Evolutionary conservation across 257 asterid genomes (phyloP).

Genomic region (Mentha longifolia): DNA sequence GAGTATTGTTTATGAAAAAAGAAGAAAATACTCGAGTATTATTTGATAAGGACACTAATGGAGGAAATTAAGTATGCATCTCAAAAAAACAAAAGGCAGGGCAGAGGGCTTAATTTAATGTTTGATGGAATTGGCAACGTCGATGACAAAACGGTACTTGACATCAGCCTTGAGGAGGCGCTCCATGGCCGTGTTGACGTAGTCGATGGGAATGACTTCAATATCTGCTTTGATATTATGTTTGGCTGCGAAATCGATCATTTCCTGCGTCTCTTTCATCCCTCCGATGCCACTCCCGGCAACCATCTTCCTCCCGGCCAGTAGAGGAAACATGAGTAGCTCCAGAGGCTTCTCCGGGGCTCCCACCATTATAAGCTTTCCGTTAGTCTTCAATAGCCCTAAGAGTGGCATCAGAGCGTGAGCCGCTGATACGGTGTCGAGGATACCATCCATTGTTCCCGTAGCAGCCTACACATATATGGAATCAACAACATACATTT

Average conservation of each 20-base stretch:
- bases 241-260: conserved; percentile 51
- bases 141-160: conserved; percentile 51
- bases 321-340: conserved; percentile 36
- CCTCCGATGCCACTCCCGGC: conserved; percentile 49
- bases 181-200: conserved; percentile 43
- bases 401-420: conserved; percentile 46
- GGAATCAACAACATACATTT: not conserved
- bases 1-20: too few relatives aligned
- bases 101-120: too few relatives aligned
- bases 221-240: conserved; percentile 43
- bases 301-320: conserved; percentile 41
- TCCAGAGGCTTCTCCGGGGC: conserved; percentile 46
- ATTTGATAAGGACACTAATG: too few relatives aligned
- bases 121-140: conserved; percentile 41
- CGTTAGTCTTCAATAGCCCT: conserved; percentile 40
- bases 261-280: conserved; percentile 40
- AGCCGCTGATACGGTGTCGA: conserved; percentile 47
- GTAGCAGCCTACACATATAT: conserved; percentile 39
- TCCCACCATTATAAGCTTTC: conserved; percentile 53
- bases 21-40: too few relatives aligned
- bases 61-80: not conserved
- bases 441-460: conserved; percentile 48
- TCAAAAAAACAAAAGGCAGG: not conserved
- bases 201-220: conserved; percentile 41
- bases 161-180: conserved; percentile 43